Base-by-base conservation (phyloP, 768 basidiomycete species). In the Xerocomellus amylosporus region DNA sequence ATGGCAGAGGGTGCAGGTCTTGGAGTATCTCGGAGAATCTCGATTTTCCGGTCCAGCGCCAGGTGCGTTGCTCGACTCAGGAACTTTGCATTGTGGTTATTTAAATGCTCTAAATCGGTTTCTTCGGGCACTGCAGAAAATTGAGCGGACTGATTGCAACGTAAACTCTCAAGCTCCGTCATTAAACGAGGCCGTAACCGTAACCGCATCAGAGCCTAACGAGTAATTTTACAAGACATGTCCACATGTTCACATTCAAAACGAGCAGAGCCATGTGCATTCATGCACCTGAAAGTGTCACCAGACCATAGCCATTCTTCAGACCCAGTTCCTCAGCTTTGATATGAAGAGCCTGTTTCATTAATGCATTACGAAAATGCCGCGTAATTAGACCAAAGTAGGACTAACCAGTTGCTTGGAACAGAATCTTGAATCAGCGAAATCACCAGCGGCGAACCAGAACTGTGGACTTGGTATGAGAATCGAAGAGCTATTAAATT, bases 351-450 rank as follows among this genome's bases (percentile, higher is more conserved):
- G 52, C 52, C 52, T 53, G 20, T 22, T 36, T 24, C 31, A 24
- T 17, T 17, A n/a, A 17, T 26, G 2, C 15, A 5, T 33, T 33
- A 51, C 22, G 9, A 34, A 12, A 24, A 15, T 8, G n/a, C 33
- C 15, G 9, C 2, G 12, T 17, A n/a, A n/a, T 13, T 20, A 4
- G 15, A 53, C 10, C 8, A 31, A 30, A 14, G n/a, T 4, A 13
- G 38, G 22, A 40, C 52, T 20, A 40, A 53, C 52, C 30, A 53
- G 22, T 31, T 53, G 52, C 41, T 53, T 53, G 20, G 52, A 53
- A 28, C 39, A 26, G 13, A 48, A 26, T 19, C 53, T 49, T 19
- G 38, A 49, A 26, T 53, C 53, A 15, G 46, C 38, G 39, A 49
- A 49, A 17, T 53, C 39, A 5, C 53, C 53, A 17, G 38, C 53